A percentile compares a stretch with the other conserved stretches of the same genome.
Evolutionary conservation across 495 filamentous ascomycete species (phyloP).

Genomic region (Penicillium silybi): DNA sequence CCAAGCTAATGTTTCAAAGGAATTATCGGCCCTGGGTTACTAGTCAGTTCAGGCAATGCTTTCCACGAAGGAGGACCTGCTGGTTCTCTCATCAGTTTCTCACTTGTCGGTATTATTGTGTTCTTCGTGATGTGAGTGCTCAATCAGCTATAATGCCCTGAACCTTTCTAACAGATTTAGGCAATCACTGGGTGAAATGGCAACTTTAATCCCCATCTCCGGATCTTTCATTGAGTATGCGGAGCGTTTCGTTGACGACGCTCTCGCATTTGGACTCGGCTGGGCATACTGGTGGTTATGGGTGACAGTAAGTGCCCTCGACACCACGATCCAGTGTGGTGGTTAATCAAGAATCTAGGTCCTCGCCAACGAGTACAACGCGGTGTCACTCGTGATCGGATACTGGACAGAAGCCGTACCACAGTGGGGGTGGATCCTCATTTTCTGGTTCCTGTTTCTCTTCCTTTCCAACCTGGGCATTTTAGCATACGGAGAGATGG

Average conservation of each 20-base stretch:
- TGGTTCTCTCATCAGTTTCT: slow-evolving; percentile 61
- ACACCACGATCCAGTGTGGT: neutral
- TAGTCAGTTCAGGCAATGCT: slow-evolving; percentile 58
- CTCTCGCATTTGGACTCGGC: slow-evolving; percentile 49
- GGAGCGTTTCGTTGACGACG: slow-evolving; percentile 51
- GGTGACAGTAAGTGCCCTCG: slow-evolving; percentile 40
- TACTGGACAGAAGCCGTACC: slow-evolving; percentile 42
- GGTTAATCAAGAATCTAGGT: slow-evolving; percentile 16
- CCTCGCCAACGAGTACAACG: slow-evolving; percentile 50
- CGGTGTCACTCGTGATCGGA: slow-evolving; percentile 41
- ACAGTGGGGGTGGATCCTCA: slow-evolving; percentile 57
- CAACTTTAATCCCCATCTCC: slow-evolving; percentile 51
- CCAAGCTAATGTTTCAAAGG: slow-evolving; percentile 16
- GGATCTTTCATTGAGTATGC: slow-evolving; percentile 57
- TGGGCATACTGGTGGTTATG: slow-evolving; percentile 60
- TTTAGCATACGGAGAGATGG: slow-evolving; percentile 63
- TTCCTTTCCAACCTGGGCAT: slow-evolving; percentile 50
- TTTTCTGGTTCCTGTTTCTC: slow-evolving; percentile 57
- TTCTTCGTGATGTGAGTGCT: slow-evolving; percentile 54
- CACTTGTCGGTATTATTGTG: slow-evolving; percentile 56
- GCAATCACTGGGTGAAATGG: slow-evolving; percentile 56
- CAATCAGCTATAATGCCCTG: neutral
- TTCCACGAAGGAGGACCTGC: slow-evolving; percentile 58
- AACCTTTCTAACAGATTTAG: slow-evolving; percentile 9
- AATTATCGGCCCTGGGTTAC: slow-evolving; percentile 44